Evolutionary conservation across 1,284 basidiomycete genomes (phyloP).

Genomic region (Xerocomus nothofagi): DNA sequence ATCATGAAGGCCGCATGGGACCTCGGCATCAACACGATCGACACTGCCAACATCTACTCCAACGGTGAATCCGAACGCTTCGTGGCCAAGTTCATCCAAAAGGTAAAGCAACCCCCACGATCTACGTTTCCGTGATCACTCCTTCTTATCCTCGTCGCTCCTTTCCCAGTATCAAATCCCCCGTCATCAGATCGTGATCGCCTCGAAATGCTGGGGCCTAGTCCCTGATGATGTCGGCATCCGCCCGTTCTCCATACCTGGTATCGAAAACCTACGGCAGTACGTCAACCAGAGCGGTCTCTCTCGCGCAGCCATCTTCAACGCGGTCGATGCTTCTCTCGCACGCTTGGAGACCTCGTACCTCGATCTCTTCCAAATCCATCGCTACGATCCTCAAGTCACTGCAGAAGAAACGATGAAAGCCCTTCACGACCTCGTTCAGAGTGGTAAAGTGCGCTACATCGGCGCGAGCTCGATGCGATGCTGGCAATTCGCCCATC

Average conservation of each 20-base stretch:
- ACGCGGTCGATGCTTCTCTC: constrained; percentile 45
- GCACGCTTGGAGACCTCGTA: constrained; percentile 43
- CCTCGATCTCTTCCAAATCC: constrained; percentile 49
- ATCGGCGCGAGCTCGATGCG: constrained; percentile 47
- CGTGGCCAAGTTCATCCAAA: constrained; percentile 54
- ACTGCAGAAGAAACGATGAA: constrained; percentile 47
- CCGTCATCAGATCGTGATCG: constrained; percentile 50
- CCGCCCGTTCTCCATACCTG: background rate
- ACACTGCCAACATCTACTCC: constrained; percentile 60
- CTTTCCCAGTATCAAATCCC: constrained; percentile 50
- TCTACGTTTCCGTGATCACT: background rate
- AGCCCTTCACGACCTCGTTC: constrained; percentile 45
- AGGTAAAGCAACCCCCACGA: constrained; percentile 30
- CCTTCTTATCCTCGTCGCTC: background rate
- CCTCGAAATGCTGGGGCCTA: constrained; percentile 40
- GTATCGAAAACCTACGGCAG: constrained; percentile 26
- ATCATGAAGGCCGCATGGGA: constrained; percentile 51
- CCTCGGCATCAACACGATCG: constrained; percentile 45
- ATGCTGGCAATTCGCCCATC: constrained; percentile 43
- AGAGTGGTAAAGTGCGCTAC: constrained; percentile 45
- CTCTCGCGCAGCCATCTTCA: constrained; percentile 46
- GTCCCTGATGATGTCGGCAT: constrained; percentile 19
- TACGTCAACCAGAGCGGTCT: constrained; percentile 48
- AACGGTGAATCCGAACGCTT: constrained; percentile 49
- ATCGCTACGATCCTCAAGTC: constrained; percentile 39